These are phyloP conservation scores for Cercis canadensis DNA, from an alignment of 306 rosid species.

Conservation along the genomic window DNA sequence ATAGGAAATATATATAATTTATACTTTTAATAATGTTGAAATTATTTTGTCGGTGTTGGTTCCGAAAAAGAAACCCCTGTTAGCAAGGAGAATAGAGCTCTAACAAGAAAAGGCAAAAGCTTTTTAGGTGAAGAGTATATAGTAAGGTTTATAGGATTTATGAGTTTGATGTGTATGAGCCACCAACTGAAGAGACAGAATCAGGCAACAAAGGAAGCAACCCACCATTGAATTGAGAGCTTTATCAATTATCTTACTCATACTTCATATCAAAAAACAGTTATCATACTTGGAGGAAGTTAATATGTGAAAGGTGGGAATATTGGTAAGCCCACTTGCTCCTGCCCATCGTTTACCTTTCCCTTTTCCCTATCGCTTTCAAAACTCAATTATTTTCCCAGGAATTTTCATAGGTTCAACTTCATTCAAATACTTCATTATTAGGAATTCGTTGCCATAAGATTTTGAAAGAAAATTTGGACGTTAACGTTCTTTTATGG, in stretches of 20 bases:
- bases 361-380: constrained; percentile 39
- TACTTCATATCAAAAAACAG: no score
- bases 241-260: not conserved
- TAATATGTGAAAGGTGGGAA: constrained; percentile 29
- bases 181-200: constrained; percentile 38
- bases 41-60: constrained; percentile 44
- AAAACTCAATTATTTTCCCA: constrained; percentile 29
- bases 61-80: constrained; percentile 14
- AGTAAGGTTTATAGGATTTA: constrained; percentile 10
- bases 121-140: constrained; percentile 6
- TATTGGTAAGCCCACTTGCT: constrained; percentile 37
- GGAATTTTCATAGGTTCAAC: constrained; percentile 26
- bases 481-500: not conserved
- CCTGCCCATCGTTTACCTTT: no score
- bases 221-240: constrained; percentile 18
- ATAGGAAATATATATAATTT: not conserved
- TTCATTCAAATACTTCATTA: constrained; percentile 10
- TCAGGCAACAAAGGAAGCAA: constrained; percentile 43
- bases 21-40: constrained; percentile 3
- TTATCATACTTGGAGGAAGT: no score
- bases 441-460: constrained; percentile 1
- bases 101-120: not conserved
- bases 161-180: constrained; percentile 24
- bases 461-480: not conserved
- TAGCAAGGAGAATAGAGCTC: constrained; percentile 8